phyloP scores from a whole-genome alignment of 2,329 filamentous ascomycete species.

The Venturia effusa region DNA sequence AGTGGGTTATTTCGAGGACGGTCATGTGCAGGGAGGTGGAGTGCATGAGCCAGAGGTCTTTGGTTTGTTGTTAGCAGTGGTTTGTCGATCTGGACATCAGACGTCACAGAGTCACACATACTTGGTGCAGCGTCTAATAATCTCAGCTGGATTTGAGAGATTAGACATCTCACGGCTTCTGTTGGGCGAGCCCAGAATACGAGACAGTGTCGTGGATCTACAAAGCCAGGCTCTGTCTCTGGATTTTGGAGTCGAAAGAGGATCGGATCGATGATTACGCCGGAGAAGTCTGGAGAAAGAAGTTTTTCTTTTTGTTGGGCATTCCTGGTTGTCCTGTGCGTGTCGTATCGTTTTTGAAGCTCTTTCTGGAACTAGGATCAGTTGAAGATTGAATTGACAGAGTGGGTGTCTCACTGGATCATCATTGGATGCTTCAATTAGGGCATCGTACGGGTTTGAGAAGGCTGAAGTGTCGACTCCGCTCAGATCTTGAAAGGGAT shows the following conservation, averaged over 20 bases:
- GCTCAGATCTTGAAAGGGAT: slow-evolving; percentile 26
- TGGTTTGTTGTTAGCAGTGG: background rate
- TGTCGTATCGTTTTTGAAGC: slow-evolving; percentile 62
- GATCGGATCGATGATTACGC: slow-evolving; percentile 66
- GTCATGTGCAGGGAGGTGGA: slow-evolving; percentile 71
- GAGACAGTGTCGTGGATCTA: slow-evolving; percentile 69
- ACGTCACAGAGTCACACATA: slow-evolving; percentile 27
- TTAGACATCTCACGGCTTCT: slow-evolving; percentile 54
- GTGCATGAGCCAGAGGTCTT: slow-evolving; percentile 83
- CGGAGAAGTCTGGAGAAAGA: slow-evolving; percentile 54
- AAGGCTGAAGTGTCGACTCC: slow-evolving; percentile 26
- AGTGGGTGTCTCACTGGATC: slow-evolving; percentile 45
- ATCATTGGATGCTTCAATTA: slow-evolving; percentile 58
- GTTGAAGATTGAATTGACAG: background rate
- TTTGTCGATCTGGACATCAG: background rate
- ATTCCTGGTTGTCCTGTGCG: slow-evolving; percentile 67
- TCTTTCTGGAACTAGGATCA: slow-evolving; percentile 36
- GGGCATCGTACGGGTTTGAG: slow-evolving; percentile 65
- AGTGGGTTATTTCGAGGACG: slow-evolving; percentile 73
- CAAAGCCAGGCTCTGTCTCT: slow-evolving; percentile 54
- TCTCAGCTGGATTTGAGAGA: slow-evolving; percentile 56
- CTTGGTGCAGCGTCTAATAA: slow-evolving; percentile 56
- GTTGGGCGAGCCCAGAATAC: slow-evolving; percentile 85
- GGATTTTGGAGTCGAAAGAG: slow-evolving; percentile 58
- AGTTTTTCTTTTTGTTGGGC: slow-evolving; percentile 65